phyloP scores from a whole-genome alignment of 208 protist species.

The Willaertia magna region DNA sequence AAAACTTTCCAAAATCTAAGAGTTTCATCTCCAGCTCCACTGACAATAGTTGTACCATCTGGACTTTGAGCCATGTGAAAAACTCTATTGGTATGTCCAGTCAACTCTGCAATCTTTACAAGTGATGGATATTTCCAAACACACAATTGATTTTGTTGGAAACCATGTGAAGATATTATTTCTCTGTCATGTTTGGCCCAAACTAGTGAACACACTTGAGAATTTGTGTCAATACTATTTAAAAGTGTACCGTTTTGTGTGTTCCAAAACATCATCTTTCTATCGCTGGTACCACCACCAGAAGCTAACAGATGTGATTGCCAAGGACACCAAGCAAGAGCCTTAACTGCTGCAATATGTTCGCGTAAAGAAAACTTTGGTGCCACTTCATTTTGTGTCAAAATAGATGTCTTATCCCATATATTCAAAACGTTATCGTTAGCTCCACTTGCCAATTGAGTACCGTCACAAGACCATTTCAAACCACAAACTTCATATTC shows the following conservation, averaged over 20 bases:
- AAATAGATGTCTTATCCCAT: slow-evolving; percentile 63
- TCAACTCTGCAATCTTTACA: slow-evolving; percentile 85
- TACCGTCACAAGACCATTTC: slow-evolving; percentile 75
- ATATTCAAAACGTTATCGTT: slow-evolving; percentile 95
- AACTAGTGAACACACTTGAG: slow-evolving; percentile 88
- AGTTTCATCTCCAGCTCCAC: slow-evolving; percentile 93
- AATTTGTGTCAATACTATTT: slow-evolving; percentile 82
- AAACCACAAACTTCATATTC: slow-evolving; percentile 82
- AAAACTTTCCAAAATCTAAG: slow-evolving; percentile 57
- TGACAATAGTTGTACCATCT: slow-evolving; percentile 90
- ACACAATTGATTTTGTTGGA: slow-evolving; percentile 91
- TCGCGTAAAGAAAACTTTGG: slow-evolving; percentile 70
- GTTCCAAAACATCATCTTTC: slow-evolving; percentile 95
- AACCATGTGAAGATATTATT: slow-evolving; percentile 94
- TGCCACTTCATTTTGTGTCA: not conserved
- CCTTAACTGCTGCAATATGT: slow-evolving; percentile 91
- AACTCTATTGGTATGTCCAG: slow-evolving; percentile 91
- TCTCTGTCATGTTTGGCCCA: slow-evolving; percentile 87
- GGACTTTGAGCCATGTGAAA: slow-evolving; percentile 89
- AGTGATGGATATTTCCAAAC: slow-evolving; percentile 98
- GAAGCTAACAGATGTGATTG: slow-evolving; percentile 84
- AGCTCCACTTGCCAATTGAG: slow-evolving; percentile 85
- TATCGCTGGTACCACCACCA: slow-evolving; percentile 93
- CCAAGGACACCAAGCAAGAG: slow-evolving; percentile 94
- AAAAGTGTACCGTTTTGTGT: slow-evolving; percentile 69